Evolutionary conservation across 257 asterid genomes (phyloP), one percentile per base, ranked within the genome.

Genomic region (Parsonsia alboflavescens): DNA sequence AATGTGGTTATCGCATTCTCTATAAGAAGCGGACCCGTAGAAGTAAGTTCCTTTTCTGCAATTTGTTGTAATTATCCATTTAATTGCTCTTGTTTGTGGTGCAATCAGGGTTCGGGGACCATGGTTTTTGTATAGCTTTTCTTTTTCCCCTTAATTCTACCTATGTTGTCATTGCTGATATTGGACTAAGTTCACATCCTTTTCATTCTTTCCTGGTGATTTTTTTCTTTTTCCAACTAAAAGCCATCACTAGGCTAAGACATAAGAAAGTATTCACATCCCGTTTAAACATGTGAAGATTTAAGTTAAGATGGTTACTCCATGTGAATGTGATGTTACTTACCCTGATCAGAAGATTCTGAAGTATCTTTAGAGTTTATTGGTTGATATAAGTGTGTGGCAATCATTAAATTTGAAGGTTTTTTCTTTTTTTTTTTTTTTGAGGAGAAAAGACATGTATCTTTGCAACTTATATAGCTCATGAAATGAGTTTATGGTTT

Each of bases 1-100:
- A 91, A 65, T 93, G 98, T 45, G 97, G 96, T 22, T 91, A 93
- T 66, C 96, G 97, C 62, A 89, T 93, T 75, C 90, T 93, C 41
- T 93, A 93, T 89, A 93, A 93, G 94, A 93, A 93, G 75, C 94
- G 98, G 22, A 90, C 96, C 62, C 97, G 96, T 80, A 79, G 95
- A 86, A 91, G 96, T 85, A 88, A 45, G 59, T 71, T 13, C 39
- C 22, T 46, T 33, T 21, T 64, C 6, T 5, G 12, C 12, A 8
- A 19, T 39, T 65, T 19, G 30, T 26, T 39, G 2, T 65, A 13
- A 63, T 65, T n/a, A 10, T 39, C 39, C 22, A n/a, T 39, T 0
- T 36, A 65, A 39, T 8, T 19, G 30, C 66, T 2, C 39, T 8
- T 49, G 33, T 36, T 36, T 5, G 28, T 39, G 70, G 50, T 17